Evolutionary conservation across 495 filamentous ascomycete species (phyloP), one percentile per base, ranked within the genome.

Genomic region (Pyrenopolyporus hunteri): DNA sequence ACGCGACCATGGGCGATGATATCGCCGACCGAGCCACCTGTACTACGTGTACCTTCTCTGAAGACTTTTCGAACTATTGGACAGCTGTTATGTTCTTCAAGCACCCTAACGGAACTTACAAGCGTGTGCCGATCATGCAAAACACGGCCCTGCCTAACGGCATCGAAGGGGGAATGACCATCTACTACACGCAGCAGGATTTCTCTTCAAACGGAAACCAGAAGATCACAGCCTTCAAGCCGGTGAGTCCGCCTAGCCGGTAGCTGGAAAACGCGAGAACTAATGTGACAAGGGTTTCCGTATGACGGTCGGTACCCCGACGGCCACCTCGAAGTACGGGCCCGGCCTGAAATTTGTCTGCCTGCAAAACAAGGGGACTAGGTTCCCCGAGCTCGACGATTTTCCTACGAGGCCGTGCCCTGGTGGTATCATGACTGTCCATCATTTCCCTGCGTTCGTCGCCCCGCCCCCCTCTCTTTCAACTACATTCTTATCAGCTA

Each of bases 71-170:
- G 54, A 78, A 79, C 62, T 79, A 79, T 62, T 79, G 77, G 77
- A 82, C 79, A 3, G 80, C 80, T 43, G 72, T 74, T 31, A 75
- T 82, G 73, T 83, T 77, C 70, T 81, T 82, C 71, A 77, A 80
- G 69, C 73, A 80, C 68, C 56, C 73, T 42, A 83, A 83, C 69
- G 80, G 79, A 32, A 73, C 76, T 6, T 83, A 82, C 69, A 76
- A 81, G 63, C 71, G 75, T 7, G 77, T 83, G 17, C 78, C 78
- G 11, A 74, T 76, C 54, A 76, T 79, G 69, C 74, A 76, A 36
- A 80, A 81, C 64, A 69, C 74, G 14, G 76, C 74, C n/a, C 69
- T 80, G 35, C 76, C 78, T 14, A 65, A 73, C 62, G 76, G 77
- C 19, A 77, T 80, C 63, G 77, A 77, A 53, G 80, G 80, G 8